These are phyloP conservation scores for Phaeosphaeriaceae sp. DNA, from an alignment of 2,329 filamentous ascomycete genomes.

Conservation along the genomic window DNA sequence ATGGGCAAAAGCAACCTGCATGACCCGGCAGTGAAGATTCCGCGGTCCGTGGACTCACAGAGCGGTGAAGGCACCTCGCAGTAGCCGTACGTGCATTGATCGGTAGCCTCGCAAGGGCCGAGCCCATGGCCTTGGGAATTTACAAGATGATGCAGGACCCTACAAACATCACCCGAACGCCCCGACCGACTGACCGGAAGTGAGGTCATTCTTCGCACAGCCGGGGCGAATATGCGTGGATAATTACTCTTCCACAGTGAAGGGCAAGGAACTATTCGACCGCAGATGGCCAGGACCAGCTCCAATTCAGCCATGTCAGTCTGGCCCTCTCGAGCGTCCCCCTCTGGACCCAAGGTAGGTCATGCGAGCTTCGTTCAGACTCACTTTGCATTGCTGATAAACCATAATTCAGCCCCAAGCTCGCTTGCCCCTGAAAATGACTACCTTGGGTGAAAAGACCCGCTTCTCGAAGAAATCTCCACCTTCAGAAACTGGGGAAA, in stretches of 20 bases:
- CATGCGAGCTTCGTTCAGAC: not conserved
- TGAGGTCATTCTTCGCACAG: not conserved
- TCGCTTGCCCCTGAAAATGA: not conserved
- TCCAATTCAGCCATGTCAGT: not conserved
- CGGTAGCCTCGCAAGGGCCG: conserved; percentile 1
- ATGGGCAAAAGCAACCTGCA: not conserved
- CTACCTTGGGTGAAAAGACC: not conserved
- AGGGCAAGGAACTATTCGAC: not conserved
- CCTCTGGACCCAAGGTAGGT: not conserved
- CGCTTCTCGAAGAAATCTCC: not conserved
- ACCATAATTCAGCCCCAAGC: not conserved
- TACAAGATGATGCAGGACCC: not conserved
- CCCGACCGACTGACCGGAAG: conserved; percentile 3
- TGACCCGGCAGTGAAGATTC: not conserved
- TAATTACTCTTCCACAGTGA: not conserved
- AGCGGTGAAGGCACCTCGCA: conserved; percentile 3
- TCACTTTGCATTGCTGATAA: not conserved
- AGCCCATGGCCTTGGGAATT: not conserved
- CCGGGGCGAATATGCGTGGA: not conserved
- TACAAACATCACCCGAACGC: not conserved
- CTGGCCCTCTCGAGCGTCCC: not conserved
- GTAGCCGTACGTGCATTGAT: conserved; percentile 1
- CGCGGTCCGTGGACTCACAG: conserved; percentile 1
- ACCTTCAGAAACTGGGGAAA: not conserved
- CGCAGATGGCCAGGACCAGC: not conserved